Conservation (phyloP, 805 yeast species). For the Metschnikowia aberdeeniae region DNA sequence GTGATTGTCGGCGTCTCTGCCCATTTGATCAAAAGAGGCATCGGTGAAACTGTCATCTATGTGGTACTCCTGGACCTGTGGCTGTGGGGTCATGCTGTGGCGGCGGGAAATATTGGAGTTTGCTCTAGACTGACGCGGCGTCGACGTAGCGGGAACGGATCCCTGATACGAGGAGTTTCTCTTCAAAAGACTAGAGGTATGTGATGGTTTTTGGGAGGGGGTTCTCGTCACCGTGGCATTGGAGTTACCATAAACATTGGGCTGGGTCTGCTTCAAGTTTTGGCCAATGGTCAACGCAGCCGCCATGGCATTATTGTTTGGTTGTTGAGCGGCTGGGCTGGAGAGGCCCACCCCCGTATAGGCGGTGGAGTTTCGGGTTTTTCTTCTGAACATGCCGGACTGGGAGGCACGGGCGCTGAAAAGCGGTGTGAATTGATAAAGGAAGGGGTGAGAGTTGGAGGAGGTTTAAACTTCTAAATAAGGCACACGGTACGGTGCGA, state of each 20-base stretch:
- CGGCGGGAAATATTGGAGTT: conserved; percentile 9
- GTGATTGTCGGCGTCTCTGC: conserved; percentile 16
- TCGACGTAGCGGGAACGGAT: conserved; percentile 7
- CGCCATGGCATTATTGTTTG: conserved; percentile 38
- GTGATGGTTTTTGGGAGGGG: conserved; percentile 16
- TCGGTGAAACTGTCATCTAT: conserved; percentile 33
- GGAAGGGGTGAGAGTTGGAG: not conserved
- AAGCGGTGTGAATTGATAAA: not conserved
- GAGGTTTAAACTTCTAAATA: not conserved
- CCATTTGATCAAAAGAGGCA: conserved; percentile 28
- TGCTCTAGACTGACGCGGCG: conserved; percentile 8
- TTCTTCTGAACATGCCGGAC: conserved; percentile 25
- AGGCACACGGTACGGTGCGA: conserved; percentile 2
- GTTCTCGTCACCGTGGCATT: conserved; percentile 9
- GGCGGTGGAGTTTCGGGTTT: conserved; percentile 30
- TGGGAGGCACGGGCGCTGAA: not conserved
- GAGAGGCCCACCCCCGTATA: conserved; percentile 42
- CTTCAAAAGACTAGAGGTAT: conserved; percentile 15
- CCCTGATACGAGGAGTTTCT: conserved; percentile 14
- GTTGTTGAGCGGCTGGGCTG: conserved; percentile 31
- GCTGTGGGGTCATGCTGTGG: conserved; percentile 5
- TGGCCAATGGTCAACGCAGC: conserved; percentile 44
- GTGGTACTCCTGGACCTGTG: conserved; percentile 10
- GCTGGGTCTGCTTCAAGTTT: conserved; percentile 20
- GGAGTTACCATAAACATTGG: conserved; percentile 12